These are phyloP conservation scores for Cytospora piceicola DNA, from an alignment of 2,329 filamentous ascomycete genomes.

Conservation along the genomic window DNA sequence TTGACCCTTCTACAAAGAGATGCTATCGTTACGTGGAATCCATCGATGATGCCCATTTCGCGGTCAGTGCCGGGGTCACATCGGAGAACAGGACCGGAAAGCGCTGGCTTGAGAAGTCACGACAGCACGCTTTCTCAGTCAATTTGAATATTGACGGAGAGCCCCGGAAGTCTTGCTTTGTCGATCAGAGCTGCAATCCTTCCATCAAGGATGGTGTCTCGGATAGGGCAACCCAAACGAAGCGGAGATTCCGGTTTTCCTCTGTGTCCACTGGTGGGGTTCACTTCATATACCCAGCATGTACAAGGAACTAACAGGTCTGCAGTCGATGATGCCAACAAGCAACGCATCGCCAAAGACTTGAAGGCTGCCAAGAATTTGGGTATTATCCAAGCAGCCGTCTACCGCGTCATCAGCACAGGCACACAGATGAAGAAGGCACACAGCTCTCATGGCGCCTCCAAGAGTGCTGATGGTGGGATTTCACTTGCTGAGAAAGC, in stretches of 20 bases:
- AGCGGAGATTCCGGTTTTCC: constrained; percentile 8
- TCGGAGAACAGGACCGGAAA: background rate
- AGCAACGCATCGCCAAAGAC: constrained; percentile 12
- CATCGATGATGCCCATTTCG: constrained; percentile 36
- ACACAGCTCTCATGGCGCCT: no score
- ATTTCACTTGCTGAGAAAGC: constrained; percentile 39
- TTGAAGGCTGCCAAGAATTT: constrained; percentile 1
- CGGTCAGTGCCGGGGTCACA: constrained; percentile 31
- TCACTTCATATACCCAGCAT: background rate
- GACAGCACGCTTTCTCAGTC: constrained; percentile 24
- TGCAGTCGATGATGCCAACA: constrained; percentile 19
- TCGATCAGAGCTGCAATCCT: background rate
- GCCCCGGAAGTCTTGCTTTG: no score
- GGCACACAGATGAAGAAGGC: no score
- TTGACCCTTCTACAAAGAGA: background rate
- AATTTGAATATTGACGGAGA: no score
- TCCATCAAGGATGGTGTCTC: background rate
- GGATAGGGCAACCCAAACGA: fast-evolving
- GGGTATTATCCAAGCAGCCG: background rate
- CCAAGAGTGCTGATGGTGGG: background rate
- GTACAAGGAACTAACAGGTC: background rate
- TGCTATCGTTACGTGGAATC: constrained; percentile 38
- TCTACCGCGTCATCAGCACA: background rate
- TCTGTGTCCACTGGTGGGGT: constrained; percentile 1
- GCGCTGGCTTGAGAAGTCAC: background rate